Conservation (phyloP, 2,329 filamentous ascomycete genomes). For the Mycocentrospora acerina region DNA sequence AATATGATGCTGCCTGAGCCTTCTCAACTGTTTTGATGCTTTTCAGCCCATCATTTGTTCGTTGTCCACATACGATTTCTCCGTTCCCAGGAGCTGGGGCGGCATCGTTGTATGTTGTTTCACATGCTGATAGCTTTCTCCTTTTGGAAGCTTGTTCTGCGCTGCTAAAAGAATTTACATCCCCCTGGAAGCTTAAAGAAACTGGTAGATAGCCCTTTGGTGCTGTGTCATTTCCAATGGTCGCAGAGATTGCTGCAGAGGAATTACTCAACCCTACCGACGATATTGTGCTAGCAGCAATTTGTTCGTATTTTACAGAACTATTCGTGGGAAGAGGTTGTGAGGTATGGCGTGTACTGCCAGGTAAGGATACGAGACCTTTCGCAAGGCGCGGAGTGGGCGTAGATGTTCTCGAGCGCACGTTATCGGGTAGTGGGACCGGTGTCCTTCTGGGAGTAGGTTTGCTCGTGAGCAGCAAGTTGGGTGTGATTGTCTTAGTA, state of each 20-base stretch:
- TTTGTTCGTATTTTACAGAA: neutral
- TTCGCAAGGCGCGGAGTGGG: too few species aligned
- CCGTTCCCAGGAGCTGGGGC: neutral
- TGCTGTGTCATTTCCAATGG: neutral
- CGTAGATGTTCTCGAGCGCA: too few species aligned
- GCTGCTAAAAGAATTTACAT: neutral
- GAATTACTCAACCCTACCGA: neutral
- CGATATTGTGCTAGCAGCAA: neutral
- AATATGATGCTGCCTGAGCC: neutral
- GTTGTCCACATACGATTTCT: neutral
- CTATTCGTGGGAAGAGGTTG: neutral
- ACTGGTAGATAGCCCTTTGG: slow-evolving; percentile 4
- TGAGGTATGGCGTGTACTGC: neutral
- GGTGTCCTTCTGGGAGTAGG: too few species aligned
- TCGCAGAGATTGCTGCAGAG: neutral
- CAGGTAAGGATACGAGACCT: too few species aligned
- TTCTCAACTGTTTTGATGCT: too few species aligned
- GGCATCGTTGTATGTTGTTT: neutral
- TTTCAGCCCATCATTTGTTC: too few species aligned
- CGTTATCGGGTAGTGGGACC: slow-evolving; percentile 1
- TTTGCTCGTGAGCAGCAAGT: too few species aligned
- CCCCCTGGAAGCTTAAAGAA: neutral
- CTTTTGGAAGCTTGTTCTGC: slow-evolving; percentile 21
- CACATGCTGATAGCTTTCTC: slow-evolving; percentile 16
- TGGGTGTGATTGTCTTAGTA: too few species aligned